A percentile compares a stretch with the other conserved stretches of the same genome.
Conservation (phyloP, 116 monocot species). For the Posidonia oceanica region DNA sequence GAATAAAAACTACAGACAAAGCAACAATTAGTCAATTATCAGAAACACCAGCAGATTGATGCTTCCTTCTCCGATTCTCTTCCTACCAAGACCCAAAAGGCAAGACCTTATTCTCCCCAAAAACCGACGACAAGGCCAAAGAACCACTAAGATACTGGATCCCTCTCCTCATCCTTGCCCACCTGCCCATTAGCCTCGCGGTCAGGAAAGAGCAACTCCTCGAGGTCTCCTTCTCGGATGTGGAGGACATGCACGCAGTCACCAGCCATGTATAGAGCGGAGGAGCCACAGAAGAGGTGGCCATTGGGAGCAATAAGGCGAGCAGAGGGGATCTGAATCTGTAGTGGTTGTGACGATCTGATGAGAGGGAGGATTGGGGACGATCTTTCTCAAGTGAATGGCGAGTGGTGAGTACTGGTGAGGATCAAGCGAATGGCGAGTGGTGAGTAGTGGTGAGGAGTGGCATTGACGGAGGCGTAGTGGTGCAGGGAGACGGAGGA, state of each 20-base stretch:
- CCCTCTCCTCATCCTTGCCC: slow-evolving; percentile 16
- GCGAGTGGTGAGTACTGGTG: no score
- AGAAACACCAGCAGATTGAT: neutral
- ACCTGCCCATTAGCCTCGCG: slow-evolving; percentile 12
- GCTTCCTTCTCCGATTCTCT: neutral
- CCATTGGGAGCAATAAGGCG: slow-evolving; percentile 22
- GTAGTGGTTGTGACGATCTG: no score
- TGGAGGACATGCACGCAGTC: slow-evolving; percentile 52
- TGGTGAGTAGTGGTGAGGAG: no score
- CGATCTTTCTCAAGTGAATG: no score
- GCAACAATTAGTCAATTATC: neutral
- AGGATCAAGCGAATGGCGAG: no score
- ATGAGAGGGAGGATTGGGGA: no score
- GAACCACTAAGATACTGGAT: neutral
- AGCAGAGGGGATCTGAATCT: no score
- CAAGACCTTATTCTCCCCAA: slow-evolving; percentile 12
- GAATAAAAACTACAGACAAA: no score
- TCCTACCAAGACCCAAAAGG: no score
- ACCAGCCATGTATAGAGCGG: slow-evolving; percentile 50
- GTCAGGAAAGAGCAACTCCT: neutral
- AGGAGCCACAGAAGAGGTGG: slow-evolving; percentile 23
- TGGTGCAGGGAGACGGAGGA: no score
- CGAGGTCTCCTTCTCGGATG: no score
- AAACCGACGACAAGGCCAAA: slow-evolving; percentile 5
- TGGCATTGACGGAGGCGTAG: no score